Evolutionary conservation across 129 eudicot genomes (phyloP).

Genomic region (Kitagawia praeruptora): DNA sequence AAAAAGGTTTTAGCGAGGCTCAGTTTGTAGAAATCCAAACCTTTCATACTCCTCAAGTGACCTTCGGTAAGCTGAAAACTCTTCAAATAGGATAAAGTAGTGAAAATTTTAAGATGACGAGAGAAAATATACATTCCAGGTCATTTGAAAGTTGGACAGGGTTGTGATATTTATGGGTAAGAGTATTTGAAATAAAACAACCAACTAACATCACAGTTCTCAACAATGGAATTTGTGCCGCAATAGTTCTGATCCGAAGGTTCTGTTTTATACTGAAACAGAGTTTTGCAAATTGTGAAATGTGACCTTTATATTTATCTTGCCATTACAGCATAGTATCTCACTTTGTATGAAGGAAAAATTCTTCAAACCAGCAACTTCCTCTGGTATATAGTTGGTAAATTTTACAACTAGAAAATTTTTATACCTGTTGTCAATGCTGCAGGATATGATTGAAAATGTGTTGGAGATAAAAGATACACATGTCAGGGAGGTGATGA

Average conservation of each 20-base stretch:
- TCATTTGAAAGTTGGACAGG: background rate
- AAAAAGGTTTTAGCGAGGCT: background rate
- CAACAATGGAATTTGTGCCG: background rate
- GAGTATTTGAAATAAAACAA: background rate
- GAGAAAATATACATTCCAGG: background rate
- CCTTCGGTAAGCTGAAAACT: background rate
- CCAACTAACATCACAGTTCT: background rate
- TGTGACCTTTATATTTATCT: background rate
- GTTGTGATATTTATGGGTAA: background rate
- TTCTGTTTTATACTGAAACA: background rate
- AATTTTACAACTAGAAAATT: background rate
- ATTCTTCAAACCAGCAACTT: background rate
- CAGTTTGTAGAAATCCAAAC: background rate
- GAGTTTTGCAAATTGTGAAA: background rate
- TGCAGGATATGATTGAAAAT: constrained; percentile 71
- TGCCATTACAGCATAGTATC: background rate
- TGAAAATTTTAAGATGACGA: background rate
- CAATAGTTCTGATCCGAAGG: background rate
- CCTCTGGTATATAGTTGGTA: background rate
- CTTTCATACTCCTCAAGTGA: background rate
- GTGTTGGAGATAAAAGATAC: constrained; percentile 75
- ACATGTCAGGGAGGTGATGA: constrained; percentile 73
- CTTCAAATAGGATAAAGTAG: background rate
- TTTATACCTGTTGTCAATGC: background rate
- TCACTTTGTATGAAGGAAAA: background rate